Conservation (phyloP, 1,139 yeast species). For the Candida sp. region DNA sequence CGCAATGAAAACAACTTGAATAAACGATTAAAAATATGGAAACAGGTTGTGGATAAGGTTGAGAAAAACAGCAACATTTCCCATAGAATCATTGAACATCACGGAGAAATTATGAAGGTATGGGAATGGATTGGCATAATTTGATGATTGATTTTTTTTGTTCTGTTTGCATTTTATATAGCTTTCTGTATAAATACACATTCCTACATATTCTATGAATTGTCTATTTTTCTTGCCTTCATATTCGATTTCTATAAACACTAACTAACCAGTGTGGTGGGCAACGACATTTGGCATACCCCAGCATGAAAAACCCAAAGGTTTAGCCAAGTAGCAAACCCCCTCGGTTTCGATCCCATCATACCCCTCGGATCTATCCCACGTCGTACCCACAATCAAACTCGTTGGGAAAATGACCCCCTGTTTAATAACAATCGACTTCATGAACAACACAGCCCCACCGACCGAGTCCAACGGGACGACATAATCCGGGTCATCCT, state of each 20-base stretch:
- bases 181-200: neutral
- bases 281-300: conserved; percentile 44
- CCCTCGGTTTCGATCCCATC: conserved; percentile 59
- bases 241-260: neutral
- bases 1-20: conserved; percentile 46
- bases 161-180: neutral
- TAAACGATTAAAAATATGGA: conserved; percentile 64
- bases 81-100: conserved; percentile 65
- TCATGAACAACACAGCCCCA: conserved; percentile 47
- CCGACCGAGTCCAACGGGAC: conserved; percentile 50
- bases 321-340: conserved; percentile 46
- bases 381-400: conserved; percentile 46
- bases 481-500: conserved; percentile 18
- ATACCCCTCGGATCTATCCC: conserved; percentile 50
- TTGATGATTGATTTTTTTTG: conserved; percentile 12
- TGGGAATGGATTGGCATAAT: conserved; percentile 83
- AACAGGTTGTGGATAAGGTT: conserved; percentile 56
- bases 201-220: neutral
- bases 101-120: conserved; percentile 86
- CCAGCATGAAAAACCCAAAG: conserved; percentile 46
- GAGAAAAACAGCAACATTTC: conserved; percentile 72
- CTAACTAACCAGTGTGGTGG: conserved; percentile 15
- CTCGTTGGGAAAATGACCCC: conserved; percentile 49
- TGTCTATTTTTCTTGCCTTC: neutral
- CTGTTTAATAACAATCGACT: conserved; percentile 41